Evolutionary conservation across 495 filamentous ascomycete species (phyloP).

Genomic region (Viridothelium virens): DNA sequence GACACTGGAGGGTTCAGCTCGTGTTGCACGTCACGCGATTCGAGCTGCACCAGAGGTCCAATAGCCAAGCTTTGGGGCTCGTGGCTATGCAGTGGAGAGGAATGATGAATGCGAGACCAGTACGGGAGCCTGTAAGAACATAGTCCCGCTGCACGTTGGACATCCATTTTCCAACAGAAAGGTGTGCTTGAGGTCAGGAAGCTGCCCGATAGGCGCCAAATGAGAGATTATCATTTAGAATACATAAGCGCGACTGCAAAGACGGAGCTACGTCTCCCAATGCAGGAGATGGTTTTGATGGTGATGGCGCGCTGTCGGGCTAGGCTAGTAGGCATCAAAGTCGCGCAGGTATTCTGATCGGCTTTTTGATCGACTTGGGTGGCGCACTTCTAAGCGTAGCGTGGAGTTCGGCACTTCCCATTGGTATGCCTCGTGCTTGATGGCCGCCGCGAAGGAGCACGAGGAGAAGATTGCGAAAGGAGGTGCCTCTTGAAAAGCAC

Average conservation of each 20-base stretch:
- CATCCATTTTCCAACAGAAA: not conserved
- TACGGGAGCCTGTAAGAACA: not conserved
- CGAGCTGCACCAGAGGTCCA: not conserved
- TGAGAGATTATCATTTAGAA: not conserved
- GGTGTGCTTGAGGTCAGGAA: not conserved
- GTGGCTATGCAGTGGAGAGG: not conserved
- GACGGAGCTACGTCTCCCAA: not conserved
- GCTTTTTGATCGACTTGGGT: not conserved
- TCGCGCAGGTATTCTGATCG: not conserved
- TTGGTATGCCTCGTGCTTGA: not conserved
- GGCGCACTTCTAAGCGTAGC: not conserved
- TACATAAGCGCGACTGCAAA: not conserved
- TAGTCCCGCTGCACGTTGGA: not conserved
- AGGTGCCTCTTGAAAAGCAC: not conserved
- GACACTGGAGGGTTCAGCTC: not conserved
- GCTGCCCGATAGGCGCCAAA: conserved; percentile 2
- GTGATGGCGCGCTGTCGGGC: not conserved
- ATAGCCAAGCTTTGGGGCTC: not conserved
- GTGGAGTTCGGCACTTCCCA: not conserved
- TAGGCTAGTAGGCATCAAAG: not conserved
- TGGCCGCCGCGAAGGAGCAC: not conserved
- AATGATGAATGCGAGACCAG: not conserved
- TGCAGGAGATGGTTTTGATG: not conserved
- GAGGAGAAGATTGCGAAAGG: not conserved
- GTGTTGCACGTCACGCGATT: not conserved